Conservation (phyloP, 495 filamentous ascomycete species). For the Tuber indicum region DNA sequence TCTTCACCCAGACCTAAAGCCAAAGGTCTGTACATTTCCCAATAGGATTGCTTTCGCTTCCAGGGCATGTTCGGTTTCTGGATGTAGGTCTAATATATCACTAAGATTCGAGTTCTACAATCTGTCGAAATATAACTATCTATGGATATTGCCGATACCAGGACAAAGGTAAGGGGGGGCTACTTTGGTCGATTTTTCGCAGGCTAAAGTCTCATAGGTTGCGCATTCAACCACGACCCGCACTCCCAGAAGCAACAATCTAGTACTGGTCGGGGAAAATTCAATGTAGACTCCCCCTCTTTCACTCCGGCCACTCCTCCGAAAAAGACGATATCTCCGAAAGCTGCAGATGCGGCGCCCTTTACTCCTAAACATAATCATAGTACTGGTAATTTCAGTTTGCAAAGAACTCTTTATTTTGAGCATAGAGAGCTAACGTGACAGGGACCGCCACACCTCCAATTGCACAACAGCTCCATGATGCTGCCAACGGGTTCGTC, state of each 20-base stretch:
- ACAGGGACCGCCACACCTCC: conserved; percentile 44
- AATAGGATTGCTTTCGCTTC: conserved; percentile 8
- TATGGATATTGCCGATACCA: conserved; percentile 91
- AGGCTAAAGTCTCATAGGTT: conserved; percentile 50
- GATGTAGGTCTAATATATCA: conserved; percentile 23
- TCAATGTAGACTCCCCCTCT: conserved; percentile 93
- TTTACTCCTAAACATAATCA: conserved; percentile 61
- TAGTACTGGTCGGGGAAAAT: conserved; percentile 59
- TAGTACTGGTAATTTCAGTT: conserved; percentile 35
- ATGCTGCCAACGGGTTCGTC: conserved; percentile 37
- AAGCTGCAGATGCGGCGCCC: conserved; percentile 79
- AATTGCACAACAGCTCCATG: conserved; percentile 35
- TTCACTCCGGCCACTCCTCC: conserved; percentile 69
- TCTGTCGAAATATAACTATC: conserved; percentile 89
- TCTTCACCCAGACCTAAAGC: conserved; percentile 39
- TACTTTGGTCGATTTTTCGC: conserved; percentile 25
- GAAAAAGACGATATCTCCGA: conserved; percentile 65
- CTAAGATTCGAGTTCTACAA: conserved; percentile 62
- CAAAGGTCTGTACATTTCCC: conserved; percentile 28
- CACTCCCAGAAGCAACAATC: conserved; percentile 51
- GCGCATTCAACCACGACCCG: conserved; percentile 83
- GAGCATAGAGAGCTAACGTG: conserved; percentile 34
- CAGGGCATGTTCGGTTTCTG: background rate
- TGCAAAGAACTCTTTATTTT: conserved; percentile 20
- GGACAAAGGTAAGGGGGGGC: conserved; percentile 55